A percentile compares a stretch with the other conserved stretches of the same genome.
These are phyloP conservation scores for Pharus latifolius DNA, from an alignment of 176 grass and related monocot species.

Conservation along the genomic window DNA sequence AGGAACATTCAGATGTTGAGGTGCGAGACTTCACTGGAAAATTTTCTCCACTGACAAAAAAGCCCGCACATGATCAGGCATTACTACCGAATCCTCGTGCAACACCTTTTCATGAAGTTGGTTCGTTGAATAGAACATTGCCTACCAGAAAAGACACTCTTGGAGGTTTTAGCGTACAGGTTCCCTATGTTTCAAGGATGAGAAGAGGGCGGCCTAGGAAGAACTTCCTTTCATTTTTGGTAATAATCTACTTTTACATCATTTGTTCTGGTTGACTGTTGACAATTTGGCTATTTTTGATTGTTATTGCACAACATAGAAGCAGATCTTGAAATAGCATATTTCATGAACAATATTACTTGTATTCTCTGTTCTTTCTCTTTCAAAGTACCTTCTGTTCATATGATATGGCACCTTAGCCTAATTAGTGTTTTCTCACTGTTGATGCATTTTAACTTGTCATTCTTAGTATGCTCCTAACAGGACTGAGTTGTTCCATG, in stretches of 20 bases:
- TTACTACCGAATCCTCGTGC: conserved; percentile 22
- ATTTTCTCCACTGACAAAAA: conserved; percentile 39
- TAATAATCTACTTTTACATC: conserved; percentile 38
- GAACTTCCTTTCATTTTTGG: conserved; percentile 56
- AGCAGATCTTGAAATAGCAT: not conserved
- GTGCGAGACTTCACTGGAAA: conserved; percentile 36
- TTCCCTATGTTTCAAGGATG: conserved; percentile 73
- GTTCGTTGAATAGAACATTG: conserved; percentile 21
- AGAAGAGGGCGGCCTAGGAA: conserved; percentile 86
- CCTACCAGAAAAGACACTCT: conserved; percentile 63
- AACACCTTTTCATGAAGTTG: conserved; percentile 28
- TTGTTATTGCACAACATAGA: not conserved
- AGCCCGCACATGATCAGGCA: conserved; percentile 17
- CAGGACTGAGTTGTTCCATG: conserved; percentile 5
- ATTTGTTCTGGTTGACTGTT: not conserved
- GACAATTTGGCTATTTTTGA: not conserved
- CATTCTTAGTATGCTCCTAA: not conserved
- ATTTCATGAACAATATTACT: not conserved
- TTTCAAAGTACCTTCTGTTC: not conserved
- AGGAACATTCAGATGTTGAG: conserved; percentile 71
- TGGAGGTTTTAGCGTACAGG: conserved; percentile 70
- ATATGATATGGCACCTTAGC: not conserved
- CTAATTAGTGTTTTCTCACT: not conserved
- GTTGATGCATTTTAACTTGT: not conserved
- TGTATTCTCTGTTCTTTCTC: not conserved